These are phyloP conservation scores for Ceratobasidium sp. DNA, from an alignment of 1,284 basidiomycete species.

Conservation along the genomic window DNA sequence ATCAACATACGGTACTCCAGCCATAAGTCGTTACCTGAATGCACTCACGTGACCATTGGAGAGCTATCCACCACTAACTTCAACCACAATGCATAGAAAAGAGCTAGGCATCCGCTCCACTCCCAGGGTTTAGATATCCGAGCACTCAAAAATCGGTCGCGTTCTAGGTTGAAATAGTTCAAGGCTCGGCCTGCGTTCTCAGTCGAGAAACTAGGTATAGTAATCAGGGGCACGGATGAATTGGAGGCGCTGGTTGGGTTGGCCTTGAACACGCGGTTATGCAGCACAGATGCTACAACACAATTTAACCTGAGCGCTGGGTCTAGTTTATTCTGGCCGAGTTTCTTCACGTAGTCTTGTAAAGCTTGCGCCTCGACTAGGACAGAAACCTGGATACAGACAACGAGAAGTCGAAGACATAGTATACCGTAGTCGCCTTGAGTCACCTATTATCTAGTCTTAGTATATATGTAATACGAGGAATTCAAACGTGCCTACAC, in stretches of 20 bases:
- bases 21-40: no score
- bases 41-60: no score
- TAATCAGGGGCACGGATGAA: neutral
- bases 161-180: neutral
- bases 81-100: neutral
- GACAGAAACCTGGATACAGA: neutral
- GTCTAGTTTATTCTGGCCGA: neutral
- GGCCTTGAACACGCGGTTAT: neutral
- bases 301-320: neutral
- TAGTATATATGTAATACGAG: neutral
- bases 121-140: neutral
- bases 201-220: neutral
- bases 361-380: neutral
- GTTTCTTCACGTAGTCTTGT: neutral
- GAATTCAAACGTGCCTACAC: neutral
- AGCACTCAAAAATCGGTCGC: neutral
- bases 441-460: neutral
- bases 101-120: neutral
- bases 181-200: neutral
- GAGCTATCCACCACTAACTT: neutral
- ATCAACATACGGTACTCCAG: no score
- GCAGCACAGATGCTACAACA: neutral
- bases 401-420: neutral
- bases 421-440: neutral
- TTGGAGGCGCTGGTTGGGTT: neutral